phyloP scores from a whole-genome alignment of 164 flowering plant species.

The Sedum album region DNA sequence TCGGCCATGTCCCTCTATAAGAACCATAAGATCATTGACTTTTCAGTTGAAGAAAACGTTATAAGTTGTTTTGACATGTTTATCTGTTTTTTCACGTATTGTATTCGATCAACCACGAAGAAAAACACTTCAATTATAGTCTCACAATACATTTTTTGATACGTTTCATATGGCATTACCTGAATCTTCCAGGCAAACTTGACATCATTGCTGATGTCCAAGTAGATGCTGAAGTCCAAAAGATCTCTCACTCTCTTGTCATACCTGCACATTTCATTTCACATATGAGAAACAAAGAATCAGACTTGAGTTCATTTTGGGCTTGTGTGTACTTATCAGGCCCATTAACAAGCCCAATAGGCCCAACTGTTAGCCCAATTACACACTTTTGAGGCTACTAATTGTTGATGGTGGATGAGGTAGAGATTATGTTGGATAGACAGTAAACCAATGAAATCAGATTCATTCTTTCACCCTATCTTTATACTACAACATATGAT shows the following conservation, averaged over 20 bases:
- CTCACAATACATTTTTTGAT: not conserved
- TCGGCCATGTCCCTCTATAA: constrained; percentile 97
- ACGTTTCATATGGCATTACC: constrained; percentile 28
- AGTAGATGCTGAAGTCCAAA: constrained; percentile 96
- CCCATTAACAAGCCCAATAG: not conserved
- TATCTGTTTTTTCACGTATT: not conserved
- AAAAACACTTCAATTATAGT: not conserved
- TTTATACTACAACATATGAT: not conserved
- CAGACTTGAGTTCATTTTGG: not conserved
- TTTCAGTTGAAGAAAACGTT: not conserved
- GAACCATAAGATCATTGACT: not conserved
- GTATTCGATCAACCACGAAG: no score
- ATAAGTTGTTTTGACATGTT: constrained; percentile 6
- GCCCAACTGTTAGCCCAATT: not conserved
- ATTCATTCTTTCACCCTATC: not conserved
- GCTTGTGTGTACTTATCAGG: not conserved
- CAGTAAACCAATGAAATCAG: not conserved
- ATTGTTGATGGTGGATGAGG: not conserved
- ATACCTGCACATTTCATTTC: constrained; percentile 36
- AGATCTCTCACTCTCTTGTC: constrained; percentile 86
- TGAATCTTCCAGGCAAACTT: constrained; percentile 99
- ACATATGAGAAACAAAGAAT: not conserved
- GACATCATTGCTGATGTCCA: constrained; percentile 97
- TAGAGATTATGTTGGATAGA: constrained; percentile 4
- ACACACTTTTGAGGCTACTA: not conserved